Conservation (phyloP, 306 rosid genomes). For the Castanospermum australe region DNA sequence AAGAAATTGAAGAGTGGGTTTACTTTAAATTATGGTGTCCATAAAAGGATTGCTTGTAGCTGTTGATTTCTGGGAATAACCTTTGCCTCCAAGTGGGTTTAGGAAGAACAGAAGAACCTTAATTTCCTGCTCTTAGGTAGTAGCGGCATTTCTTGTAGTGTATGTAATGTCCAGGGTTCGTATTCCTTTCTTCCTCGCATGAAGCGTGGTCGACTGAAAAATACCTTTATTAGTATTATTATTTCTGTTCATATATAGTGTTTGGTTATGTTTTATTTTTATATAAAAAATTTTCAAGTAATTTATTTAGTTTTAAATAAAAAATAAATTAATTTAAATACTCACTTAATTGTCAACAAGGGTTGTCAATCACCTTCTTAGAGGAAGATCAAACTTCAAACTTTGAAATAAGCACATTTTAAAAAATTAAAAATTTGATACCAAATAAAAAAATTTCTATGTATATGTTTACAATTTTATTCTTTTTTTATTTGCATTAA, state of each 20-base stretch:
- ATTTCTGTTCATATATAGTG: no score
- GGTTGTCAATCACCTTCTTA: no score
- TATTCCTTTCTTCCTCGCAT: constrained; percentile 41
- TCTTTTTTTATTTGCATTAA: no score
- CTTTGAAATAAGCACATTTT: no score
- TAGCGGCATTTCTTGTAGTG: constrained; percentile 41
- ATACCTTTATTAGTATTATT: not conserved
- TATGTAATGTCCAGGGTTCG: constrained; percentile 24
- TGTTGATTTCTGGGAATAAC: constrained; percentile 23
- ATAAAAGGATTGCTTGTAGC: constrained; percentile 50
- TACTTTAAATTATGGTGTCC: constrained; percentile 11
- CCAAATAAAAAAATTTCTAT: no score
- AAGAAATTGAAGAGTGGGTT: not conserved
- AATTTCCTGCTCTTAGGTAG: not conserved
- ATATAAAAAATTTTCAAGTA: no score
- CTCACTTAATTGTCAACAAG: no score
- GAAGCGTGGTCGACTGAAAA: not conserved
- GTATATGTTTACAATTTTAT: no score
- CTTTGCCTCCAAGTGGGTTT: constrained; percentile 32
- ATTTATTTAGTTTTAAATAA: no score
- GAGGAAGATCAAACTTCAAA: no score
- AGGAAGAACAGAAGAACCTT: not conserved
- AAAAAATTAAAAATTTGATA: no score
- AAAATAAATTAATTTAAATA: no score
- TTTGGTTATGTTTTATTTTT: not conserved